phyloP scores from a whole-genome alignment of 176 grass and related monocot genomes.

The Aegilops speltoides region DNA sequence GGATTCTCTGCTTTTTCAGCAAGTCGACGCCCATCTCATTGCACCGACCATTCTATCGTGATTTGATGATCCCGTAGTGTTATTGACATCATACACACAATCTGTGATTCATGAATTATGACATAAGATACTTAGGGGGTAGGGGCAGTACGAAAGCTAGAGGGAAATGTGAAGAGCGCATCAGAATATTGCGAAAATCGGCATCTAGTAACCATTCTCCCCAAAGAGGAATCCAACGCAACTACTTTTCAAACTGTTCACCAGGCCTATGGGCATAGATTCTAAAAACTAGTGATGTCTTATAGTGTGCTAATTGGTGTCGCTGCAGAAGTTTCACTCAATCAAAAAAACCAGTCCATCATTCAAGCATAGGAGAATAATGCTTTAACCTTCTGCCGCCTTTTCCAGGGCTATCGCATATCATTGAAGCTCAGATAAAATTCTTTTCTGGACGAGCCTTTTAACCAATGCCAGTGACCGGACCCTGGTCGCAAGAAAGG shows the following conservation, averaged over 20 bases:
- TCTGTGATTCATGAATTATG: slow-evolving; percentile 16
- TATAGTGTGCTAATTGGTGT: background rate
- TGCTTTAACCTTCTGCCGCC: background rate
- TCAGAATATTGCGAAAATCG: slow-evolving; percentile 39
- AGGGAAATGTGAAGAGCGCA: background rate
- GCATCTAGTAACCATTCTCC: slow-evolving; percentile 15
- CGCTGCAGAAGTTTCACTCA: background rate
- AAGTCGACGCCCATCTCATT: background rate
- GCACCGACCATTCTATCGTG: background rate
- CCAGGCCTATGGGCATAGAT: slow-evolving; percentile 21
- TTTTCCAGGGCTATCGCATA: background rate
- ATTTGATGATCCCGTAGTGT: background rate
- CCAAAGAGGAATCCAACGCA: slow-evolving; percentile 19
- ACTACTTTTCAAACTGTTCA: slow-evolving; percentile 20
- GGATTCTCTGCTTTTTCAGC: background rate
- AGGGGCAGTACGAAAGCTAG: background rate
- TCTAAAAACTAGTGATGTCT: slow-evolving; percentile 4
- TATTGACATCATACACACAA: slow-evolving; percentile 8
- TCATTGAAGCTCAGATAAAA: slow-evolving; percentile 7
- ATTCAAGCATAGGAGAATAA: background rate
- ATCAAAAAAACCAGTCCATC: background rate
- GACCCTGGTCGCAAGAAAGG: background rate
- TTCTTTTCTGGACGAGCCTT: background rate
- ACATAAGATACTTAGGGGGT: background rate
- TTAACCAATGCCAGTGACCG: background rate